phyloP scores from a whole-genome alignment of 306 rosid genomes.

The Dalbergia cultrata region DNA sequence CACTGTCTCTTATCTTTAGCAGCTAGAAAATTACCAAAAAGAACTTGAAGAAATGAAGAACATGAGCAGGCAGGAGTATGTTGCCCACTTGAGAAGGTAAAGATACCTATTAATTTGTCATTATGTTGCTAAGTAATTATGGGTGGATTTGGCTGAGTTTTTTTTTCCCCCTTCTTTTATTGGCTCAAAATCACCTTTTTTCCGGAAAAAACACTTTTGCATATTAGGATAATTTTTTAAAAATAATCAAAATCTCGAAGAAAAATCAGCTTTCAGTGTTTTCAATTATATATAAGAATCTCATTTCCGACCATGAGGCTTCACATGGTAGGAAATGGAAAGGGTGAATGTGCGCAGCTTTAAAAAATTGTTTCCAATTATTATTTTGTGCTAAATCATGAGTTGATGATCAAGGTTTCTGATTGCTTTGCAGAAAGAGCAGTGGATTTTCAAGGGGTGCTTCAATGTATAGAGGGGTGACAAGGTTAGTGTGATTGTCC shows the following conservation, averaged over 20 bases:
- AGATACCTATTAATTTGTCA: not conserved
- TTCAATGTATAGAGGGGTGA: conserved; percentile 94
- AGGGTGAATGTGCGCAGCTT: too few species aligned
- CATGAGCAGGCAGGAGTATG: conserved; percentile 89
- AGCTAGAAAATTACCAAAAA: conserved; percentile 73
- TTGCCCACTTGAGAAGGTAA: conserved; percentile 93
- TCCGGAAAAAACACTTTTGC: too few species aligned
- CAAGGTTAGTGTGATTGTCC: conserved; percentile 61
- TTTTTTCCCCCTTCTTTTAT: too few species aligned
- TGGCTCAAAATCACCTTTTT: too few species aligned
- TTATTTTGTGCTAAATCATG: conserved; percentile 10
- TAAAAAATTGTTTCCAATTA: not conserved
- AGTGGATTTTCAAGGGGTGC: conserved; percentile 98
- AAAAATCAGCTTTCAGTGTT: too few species aligned
- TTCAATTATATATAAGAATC: too few species aligned
- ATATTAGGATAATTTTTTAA: too few species aligned
- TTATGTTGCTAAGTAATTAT: not conserved
- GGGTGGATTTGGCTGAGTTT: too few species aligned
- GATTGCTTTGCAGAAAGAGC: conserved; percentile 75
- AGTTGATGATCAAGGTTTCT: conserved; percentile 1
- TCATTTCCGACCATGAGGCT: too few species aligned
- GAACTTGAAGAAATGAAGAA: conserved; percentile 89
- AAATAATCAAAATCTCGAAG: too few species aligned
- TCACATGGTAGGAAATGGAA: too few species aligned
- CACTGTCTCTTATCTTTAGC: conserved; percentile 24